Conservation (phyloP, 2,329 filamentous ascomycete genomes). For the Thielaviopsis populi region DNA sequence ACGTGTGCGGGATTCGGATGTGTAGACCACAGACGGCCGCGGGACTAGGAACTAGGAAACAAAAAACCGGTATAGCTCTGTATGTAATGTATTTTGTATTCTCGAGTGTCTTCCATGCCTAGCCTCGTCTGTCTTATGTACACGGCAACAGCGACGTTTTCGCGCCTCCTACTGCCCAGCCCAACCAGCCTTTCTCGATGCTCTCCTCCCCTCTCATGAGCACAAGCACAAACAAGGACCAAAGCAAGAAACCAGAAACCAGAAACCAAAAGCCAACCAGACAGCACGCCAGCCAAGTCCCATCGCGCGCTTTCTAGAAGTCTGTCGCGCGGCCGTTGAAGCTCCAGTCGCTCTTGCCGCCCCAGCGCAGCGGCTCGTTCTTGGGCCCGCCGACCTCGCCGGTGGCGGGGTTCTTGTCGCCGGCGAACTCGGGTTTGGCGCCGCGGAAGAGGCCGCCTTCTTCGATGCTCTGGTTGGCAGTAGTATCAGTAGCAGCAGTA, state of each 20-base stretch:
- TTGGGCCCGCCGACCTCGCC: conserved; percentile 94
- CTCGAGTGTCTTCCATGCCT: too few relatives aligned
- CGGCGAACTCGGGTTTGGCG: conserved; percentile 79
- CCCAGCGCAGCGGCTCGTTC: conserved; percentile 90
- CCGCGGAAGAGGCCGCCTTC: conserved; percentile 59
- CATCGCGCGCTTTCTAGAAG: conserved; percentile 42
- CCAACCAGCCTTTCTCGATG: too few relatives aligned
- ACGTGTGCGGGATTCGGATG: neutral
- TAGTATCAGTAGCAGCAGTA: conserved; percentile 26
- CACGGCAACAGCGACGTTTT: too few relatives aligned
- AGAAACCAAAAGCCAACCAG: too few relatives aligned
- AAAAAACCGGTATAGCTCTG: neutral
- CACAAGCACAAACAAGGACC: too few relatives aligned
- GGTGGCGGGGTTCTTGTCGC: conserved; percentile 81
- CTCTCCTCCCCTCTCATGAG: too few relatives aligned
- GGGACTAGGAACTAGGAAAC: neutral
- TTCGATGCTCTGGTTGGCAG: conserved; percentile 30
- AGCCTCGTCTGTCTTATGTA: too few relatives aligned
- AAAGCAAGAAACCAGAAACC: too few relatives aligned
- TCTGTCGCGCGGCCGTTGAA: conserved; percentile 93
- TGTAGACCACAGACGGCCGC: too few relatives aligned
- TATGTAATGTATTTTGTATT: neutral
- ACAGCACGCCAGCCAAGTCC: too few relatives aligned
- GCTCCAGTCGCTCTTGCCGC: conserved; percentile 62
- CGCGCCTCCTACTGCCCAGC: too few relatives aligned